phyloP scores from a whole-genome alignment of 139 green algal species.

The Chlorella sp. region DNA sequence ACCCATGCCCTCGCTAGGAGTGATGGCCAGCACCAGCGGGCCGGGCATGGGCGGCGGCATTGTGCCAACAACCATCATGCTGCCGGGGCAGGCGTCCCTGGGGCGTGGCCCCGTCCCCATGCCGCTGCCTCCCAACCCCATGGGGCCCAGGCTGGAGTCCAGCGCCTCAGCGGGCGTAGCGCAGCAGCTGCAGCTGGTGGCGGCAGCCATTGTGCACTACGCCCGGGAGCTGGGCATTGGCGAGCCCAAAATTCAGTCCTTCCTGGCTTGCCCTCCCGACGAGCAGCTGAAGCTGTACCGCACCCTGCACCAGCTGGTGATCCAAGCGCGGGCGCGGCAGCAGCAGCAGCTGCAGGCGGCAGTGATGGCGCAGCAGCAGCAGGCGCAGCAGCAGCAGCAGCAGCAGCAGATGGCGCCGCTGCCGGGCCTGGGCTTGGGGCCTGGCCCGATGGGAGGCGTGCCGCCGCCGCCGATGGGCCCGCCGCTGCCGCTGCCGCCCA shows the following conservation, averaged over 20 bases:
- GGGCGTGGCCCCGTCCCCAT: background rate
- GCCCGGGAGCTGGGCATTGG: slow-evolving; percentile 25
- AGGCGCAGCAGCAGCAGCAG: background rate
- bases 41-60: background rate
- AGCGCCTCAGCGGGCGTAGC: background rate
- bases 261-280: background rate
- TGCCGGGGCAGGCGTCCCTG: background rate
- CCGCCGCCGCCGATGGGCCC: background rate
- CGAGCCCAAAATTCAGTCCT: slow-evolving; percentile 12
- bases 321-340: slow-evolving; percentile 14
- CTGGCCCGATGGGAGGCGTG: background rate
- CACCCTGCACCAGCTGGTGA: slow-evolving; percentile 27
- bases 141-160: too few relatives aligned
- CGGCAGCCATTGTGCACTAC: slow-evolving; percentile 10
- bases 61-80: background rate
- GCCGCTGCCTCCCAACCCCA: too few relatives aligned
- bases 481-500: background rate
- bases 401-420: background rate
- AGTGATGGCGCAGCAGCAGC: background rate
- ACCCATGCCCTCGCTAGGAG: background rate
- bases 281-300: slow-evolving; percentile 25
- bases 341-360: background rate
- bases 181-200: slow-evolving; percentile 14
- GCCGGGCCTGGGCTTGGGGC: background rate
- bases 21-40: background rate